These are phyloP conservation scores for Didymella exigua DNA, from an alignment of 2,329 filamentous ascomycete genomes.

Conservation along the genomic window DNA sequence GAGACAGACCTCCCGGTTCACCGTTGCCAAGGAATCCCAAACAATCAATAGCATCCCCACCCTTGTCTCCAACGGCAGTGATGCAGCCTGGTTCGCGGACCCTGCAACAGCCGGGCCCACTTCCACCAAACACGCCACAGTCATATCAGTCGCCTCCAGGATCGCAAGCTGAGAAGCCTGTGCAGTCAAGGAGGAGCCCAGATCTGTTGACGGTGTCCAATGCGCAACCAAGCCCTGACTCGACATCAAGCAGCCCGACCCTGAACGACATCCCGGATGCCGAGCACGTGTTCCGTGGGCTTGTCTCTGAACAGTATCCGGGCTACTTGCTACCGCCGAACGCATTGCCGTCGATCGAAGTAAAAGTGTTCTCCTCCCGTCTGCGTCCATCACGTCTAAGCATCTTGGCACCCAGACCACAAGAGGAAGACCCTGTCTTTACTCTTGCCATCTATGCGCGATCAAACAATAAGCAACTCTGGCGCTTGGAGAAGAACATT, in stretches of 20 bases:
- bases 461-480: conserved; percentile 77
- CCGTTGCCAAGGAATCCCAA: conserved; percentile 64
- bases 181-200: conserved; percentile 35
- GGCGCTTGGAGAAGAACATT: conserved; percentile 93
- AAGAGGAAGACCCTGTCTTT: conserved; percentile 93
- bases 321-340: conserved; percentile 86
- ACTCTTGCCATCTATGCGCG: conserved; percentile 85
- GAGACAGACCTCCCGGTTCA: conserved; percentile 64
- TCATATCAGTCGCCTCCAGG: conserved; percentile 62
- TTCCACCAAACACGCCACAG: conserved; percentile 72
- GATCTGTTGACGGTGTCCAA: conserved; percentile 40
- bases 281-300: conserved; percentile 71
- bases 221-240: conserved; percentile 42
- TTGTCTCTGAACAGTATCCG: conserved; percentile 85
- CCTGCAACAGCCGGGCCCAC: conserved; percentile 73
- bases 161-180: conserved; percentile 46
- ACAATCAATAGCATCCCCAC: conserved; percentile 65
- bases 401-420: conserved; percentile 75
- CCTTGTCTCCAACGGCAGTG: conserved; percentile 67
- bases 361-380: conserved; percentile 91
- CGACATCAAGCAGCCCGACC: conserved; percentile 35
- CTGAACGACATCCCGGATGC: conserved; percentile 41
- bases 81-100: conserved; percentile 72
- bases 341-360: conserved; percentile 81
- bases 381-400: conserved; percentile 90